phyloP scores from a whole-genome alignment of 139 green algal species.

The Coccomyxa sp. region DNA sequence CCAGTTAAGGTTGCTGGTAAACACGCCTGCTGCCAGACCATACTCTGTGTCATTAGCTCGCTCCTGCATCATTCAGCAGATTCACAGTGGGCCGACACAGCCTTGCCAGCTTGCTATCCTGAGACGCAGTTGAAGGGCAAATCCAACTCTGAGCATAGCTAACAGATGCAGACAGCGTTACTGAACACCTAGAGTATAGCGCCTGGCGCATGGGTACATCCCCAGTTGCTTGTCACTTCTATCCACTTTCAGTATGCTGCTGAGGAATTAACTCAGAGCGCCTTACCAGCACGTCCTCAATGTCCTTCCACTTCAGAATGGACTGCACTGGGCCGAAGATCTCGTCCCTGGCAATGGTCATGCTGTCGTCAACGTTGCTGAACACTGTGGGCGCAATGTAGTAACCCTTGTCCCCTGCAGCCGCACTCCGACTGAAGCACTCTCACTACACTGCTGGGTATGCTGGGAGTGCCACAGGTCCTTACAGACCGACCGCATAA shows the following conservation, averaged over 20 bases:
- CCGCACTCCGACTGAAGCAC: no score
- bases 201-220: background rate
- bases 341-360: slow-evolving; percentile 28
- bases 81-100: no score
- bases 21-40: slow-evolving; percentile 66
- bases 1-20: slow-evolving; percentile 50
- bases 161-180: background rate
- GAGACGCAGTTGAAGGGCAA: no score
- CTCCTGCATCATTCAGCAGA: slow-evolving; percentile 56
- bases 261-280: background rate
- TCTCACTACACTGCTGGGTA: no score
- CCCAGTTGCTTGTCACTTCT: background rate
- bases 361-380: slow-evolving; percentile 41
- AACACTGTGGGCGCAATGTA: slow-evolving; percentile 75
- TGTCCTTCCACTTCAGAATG: slow-evolving; percentile 60
- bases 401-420: slow-evolving; percentile 47
- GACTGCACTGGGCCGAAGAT: slow-evolving; percentile 37
- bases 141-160: no score
- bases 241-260: background rate
- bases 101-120: no score
- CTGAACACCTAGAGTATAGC: background rate
- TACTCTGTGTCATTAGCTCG: slow-evolving; percentile 66
- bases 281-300: slow-evolving; percentile 51
- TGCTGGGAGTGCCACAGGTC: no score
- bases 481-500: no score